Base-by-base conservation (phyloP, 208 protist species). In the Crithidia fasciculata region DNA sequence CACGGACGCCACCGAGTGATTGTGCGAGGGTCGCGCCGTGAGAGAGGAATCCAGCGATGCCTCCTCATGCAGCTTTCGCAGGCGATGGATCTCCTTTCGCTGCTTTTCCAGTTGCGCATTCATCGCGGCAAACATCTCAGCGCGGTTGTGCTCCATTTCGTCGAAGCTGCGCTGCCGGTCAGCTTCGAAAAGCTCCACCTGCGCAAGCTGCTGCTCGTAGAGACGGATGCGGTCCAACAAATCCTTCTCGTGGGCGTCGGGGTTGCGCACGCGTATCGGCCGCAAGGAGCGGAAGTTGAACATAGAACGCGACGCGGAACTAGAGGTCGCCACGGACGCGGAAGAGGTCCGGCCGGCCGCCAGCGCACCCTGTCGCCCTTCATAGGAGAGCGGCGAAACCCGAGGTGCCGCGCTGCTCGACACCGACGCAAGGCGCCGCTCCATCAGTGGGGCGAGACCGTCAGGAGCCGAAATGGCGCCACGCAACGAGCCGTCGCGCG, bases 121-220 rank as follows among this genome's bases (percentile, higher is more conserved):
- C 88, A 96, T 94, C 37, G 74, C 82, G 13, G 81, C 80, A 60
- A 96, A 94, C 36, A 96, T 80, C 72, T 93, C 88, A 2, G 89
- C 89, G 5, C 91, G 83, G 8, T 84, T 82, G 9, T 71, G 82
- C 69, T 95, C 90, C 82, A 93, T 93, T 55, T 93, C 84, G 62
- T 87, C 80, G 73, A 92, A 92, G 44, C 81, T 84, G 39, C 77
- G 52, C 74, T 91, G 85, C n/a, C 87, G 69, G 63, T 89, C 90
- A 8, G 77, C 55, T 74, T 92, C 90, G 71, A 81, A 89, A 2
- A 66, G 64, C 64, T 89, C 80, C 72, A 89, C 84, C 50, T 89
- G 63, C 0, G 71, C 67, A 49, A 93, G 65, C 44, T 86, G 69
- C 58, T 72, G 68, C 58, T 88, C 78, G 68, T 89, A 93, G 37